Base-by-base conservation (phyloP, 495 filamentous ascomycete genomes). In the Lindgomyces ingoldianus region DNA sequence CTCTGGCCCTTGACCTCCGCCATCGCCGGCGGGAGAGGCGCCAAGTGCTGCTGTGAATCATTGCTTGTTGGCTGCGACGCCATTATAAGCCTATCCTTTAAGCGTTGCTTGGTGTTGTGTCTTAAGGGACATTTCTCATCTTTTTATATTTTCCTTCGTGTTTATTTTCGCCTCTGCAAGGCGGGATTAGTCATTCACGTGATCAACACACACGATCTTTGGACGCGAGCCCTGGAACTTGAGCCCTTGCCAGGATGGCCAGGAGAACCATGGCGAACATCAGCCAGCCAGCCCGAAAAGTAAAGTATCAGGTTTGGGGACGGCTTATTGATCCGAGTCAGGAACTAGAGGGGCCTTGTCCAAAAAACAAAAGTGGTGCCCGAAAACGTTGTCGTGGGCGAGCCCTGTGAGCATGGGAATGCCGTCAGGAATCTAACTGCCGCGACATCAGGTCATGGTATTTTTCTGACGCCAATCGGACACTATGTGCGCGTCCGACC, bases 1-100 rank as follows among this genome's bases (percentile, higher is more conserved):
- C 87, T 84, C 73, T 89, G 83, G 62, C 82, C 81, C 19, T 79
- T 75, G 27, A 84, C 76, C 41, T 83, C 79, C 3, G 84, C 84
- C 77, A 87, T 80, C 22, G 72, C 78, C 0, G 88, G 87, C 11
- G 89, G 86, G 21, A 90, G 74, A 25, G 64, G 65, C 4, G 68
- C 70, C 1, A 64, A 55, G 18, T 68, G 52, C 48, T 47, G 45
- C 26, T 58, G 64, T 39, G 41, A 30, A 22, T 24, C 41, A 36
- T 53, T 44, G 2, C 49, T 9, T 10, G 55, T 9, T 11, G 26
- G n/a, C 12, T 53, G 12, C 27, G 22, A 46, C 16, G 58, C 51
- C 59, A 64, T 64, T n/a, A 14, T 48, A 8, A 1, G 41, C 18
- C 41, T 29, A 48, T 48, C 48, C 4, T 12, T n/a, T 59, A 52